Conservation (phyloP, 345 rosid species). For the Syzygium grande region DNA sequence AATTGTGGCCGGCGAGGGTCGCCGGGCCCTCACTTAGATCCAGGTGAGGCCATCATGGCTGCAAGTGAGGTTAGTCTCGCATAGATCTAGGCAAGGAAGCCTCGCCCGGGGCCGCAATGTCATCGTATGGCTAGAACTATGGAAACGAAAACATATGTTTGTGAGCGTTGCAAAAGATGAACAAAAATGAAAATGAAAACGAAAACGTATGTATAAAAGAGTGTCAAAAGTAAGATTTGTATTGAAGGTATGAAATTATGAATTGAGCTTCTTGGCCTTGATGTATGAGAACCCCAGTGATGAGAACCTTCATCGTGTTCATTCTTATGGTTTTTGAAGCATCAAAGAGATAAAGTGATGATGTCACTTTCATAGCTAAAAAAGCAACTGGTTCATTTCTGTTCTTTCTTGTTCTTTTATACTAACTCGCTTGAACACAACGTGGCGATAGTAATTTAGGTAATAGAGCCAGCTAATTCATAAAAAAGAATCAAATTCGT, state of each 20-base stretch:
- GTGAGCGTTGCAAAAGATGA: not conserved
- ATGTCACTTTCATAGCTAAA: not conserved
- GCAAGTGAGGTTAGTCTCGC: not conserved
- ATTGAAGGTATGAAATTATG: not conserved
- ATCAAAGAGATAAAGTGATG: not conserved
- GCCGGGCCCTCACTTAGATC: too few relatives aligned
- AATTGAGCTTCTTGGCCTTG: not conserved
- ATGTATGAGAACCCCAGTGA: not conserved
- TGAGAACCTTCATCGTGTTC: not conserved
- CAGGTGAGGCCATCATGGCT: not conserved
- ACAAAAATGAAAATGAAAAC: not conserved
- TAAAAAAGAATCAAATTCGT: not conserved
- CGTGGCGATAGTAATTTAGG: not conserved
- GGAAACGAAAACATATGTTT: not conserved
- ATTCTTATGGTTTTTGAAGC: not conserved
- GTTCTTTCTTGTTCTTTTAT: not conserved
- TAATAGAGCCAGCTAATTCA: not conserved
- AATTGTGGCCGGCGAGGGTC: too few relatives aligned
- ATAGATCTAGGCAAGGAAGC: too few relatives aligned
- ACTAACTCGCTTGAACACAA: not conserved
- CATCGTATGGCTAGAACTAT: slow-evolving; percentile 16
- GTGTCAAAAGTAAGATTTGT: not conserved
- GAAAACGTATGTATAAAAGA: not conserved
- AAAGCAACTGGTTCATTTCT: not conserved
- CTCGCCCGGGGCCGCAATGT: not conserved